Evolutionary conservation across 2,329 filamentous ascomycete genomes (phyloP).

Genomic region (Colletotrichum neosansevieriae): DNA sequence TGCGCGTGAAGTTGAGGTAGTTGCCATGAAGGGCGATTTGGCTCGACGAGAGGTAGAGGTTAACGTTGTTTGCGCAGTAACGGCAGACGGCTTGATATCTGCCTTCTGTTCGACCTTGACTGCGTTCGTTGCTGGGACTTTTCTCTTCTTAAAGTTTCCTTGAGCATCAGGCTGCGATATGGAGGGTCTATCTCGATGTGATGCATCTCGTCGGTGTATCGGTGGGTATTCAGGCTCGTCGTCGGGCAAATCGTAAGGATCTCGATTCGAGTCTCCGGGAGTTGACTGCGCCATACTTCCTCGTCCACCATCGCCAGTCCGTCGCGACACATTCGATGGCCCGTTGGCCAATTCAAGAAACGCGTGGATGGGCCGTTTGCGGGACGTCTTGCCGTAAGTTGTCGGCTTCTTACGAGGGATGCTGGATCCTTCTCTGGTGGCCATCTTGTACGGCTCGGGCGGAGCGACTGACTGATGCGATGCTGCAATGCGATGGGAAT

Average conservation of each 20-base stretch:
- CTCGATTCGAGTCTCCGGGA: conserved; percentile 9
- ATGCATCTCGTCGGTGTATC: conserved; percentile 13
- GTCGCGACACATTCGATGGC: conserved; percentile 24
- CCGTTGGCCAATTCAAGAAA: conserved; percentile 33
- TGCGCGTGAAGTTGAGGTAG: not conserved
- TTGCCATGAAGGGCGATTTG: conserved; percentile 18
- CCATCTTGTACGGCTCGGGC: conserved; percentile 22
- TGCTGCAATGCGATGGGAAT: not conserved
- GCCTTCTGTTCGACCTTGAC: conserved; percentile 21
- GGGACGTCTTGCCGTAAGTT: conserved; percentile 41
- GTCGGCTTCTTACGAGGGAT: conserved; percentile 36
- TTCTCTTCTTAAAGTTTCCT: conserved; percentile 27
- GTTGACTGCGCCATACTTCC: not conserved
- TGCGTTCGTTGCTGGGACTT: not conserved
- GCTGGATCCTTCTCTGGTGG: conserved; percentile 34
- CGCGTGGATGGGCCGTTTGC: conserved; percentile 37
- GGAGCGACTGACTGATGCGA: not conserved
- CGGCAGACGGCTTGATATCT: not conserved
- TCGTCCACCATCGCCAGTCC: conserved; percentile 7
- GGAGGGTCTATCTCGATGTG: not conserved
- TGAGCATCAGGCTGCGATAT: conserved; percentile 10
- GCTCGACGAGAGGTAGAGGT: conserved; percentile 6
- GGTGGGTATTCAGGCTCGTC: conserved; percentile 15
- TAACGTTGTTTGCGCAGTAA: not conserved
- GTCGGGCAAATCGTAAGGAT: conserved; percentile 27